phyloP scores from a whole-genome alignment of 108 stramenopile genomes.

The Fragilaria radians region DNA sequence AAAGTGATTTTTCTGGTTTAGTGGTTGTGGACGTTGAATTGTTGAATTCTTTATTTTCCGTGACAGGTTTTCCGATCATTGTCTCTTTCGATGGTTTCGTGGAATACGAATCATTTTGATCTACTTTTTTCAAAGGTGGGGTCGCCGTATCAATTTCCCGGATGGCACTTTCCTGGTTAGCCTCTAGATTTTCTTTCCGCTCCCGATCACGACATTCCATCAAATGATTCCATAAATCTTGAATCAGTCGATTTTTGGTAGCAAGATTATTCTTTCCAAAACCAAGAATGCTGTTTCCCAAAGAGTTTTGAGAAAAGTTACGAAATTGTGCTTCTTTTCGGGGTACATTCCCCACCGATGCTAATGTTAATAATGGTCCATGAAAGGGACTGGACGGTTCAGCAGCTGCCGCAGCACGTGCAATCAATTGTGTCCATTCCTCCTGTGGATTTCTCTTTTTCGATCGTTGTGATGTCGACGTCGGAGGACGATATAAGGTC shows the following conservation, averaged over 20 bases:
- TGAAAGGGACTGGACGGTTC: conserved; percentile 34
- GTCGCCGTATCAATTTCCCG: conserved; percentile 4
- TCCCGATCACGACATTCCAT: conserved; percentile 28
- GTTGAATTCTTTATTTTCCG: conserved; percentile 10
- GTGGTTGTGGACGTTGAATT: conserved; percentile 12
- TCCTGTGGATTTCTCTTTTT: conserved; percentile 66
- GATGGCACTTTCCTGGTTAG: conserved; percentile 8
- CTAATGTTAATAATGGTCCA: conserved; percentile 48
- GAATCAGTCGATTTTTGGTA: too few species aligned
- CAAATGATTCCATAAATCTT: neutral
- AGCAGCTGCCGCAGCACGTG: conserved; percentile 37
- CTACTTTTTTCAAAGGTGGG: conserved; percentile 12
- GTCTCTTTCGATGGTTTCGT: conserved; percentile 18
- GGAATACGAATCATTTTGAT: conserved; percentile 15
- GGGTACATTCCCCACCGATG: conserved; percentile 71
- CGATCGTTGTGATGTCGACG: conserved; percentile 28
- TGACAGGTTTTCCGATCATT: conserved; percentile 11
- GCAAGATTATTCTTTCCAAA: too few species aligned
- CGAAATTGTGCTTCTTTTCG: conserved; percentile 86
- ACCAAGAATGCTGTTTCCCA: conserved; percentile 18
- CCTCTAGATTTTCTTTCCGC: conserved; percentile 23
- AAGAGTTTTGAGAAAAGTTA: conserved; percentile 81
- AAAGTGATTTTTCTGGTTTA: conserved; percentile 27
- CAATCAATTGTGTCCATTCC: conserved; percentile 64
- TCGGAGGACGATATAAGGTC: conserved; percentile 34